phyloP scores from a whole-genome alignment of 768 basidiomycete species.

The Infundibulicybe gibba region DNA sequence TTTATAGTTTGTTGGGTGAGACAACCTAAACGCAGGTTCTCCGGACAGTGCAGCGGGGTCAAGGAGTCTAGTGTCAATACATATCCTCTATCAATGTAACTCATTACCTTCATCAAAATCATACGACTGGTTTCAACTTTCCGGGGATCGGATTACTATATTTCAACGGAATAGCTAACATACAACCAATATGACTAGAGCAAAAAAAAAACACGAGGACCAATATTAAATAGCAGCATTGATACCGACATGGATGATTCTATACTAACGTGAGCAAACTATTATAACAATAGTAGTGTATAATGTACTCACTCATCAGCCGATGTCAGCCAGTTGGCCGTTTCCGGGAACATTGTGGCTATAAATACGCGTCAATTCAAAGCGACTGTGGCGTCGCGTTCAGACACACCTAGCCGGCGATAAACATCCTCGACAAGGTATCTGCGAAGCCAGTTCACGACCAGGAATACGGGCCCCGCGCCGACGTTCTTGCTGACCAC shows the following conservation, averaged over 20 bases:
- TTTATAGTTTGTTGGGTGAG: too few relatives aligned
- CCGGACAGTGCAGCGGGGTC: too few relatives aligned
- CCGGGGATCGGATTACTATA: too few relatives aligned
- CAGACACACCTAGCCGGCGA: neutral
- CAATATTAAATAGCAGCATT: constrained; percentile 42
- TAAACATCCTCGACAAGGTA: constrained; percentile 1
- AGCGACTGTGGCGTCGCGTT: neutral
- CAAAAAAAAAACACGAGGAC: neutral
- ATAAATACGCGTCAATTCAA: neutral
- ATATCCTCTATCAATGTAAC: too few relatives aligned
- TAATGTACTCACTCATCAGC: constrained; percentile 48
- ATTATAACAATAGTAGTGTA: neutral
- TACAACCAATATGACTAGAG: too few relatives aligned
- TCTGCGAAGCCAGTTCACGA: constrained; percentile 1
- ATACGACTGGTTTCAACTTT: too few relatives aligned
- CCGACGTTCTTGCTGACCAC: neutral
- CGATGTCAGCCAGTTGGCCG: constrained; percentile 52
- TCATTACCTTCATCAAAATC: too few relatives aligned
- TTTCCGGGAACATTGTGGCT: constrained; percentile 64
- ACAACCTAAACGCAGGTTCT: too few relatives aligned
- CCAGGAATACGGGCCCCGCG: neutral
- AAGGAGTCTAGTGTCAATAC: too few relatives aligned
- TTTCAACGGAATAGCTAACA: too few relatives aligned
- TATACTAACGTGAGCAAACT: constrained; percentile 17
- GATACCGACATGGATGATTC: constrained; percentile 55